Conservation (phyloP, 2,329 filamentous ascomycete genomes). For the Thielaviopsis cerberus region DNA sequence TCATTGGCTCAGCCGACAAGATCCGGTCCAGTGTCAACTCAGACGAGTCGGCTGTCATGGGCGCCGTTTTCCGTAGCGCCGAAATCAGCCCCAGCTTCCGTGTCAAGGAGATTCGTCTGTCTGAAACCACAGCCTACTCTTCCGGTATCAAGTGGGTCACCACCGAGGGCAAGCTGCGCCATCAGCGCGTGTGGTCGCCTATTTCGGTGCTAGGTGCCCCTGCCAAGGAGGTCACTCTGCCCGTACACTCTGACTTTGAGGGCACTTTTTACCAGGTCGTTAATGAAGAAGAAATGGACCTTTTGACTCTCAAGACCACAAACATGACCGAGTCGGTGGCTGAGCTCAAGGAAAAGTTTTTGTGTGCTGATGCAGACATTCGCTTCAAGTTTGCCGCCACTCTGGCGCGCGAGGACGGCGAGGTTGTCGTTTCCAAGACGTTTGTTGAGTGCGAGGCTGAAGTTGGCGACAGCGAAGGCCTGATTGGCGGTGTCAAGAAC, state of each 20-base stretch:
- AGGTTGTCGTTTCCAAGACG: constrained; percentile 61
- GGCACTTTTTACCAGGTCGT: constrained; percentile 65
- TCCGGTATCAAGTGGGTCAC: constrained; percentile 57
- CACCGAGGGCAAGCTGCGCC: constrained; percentile 49
- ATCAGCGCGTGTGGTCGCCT: constrained; percentile 69
- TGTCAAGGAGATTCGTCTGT: constrained; percentile 83
- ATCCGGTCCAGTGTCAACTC: constrained; percentile 88
- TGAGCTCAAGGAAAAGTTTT: constrained; percentile 58
- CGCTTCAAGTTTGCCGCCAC: constrained; percentile 62
- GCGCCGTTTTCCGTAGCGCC: constrained; percentile 84
- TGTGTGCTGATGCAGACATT: constrained; percentile 59
- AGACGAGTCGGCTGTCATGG: constrained; percentile 90
- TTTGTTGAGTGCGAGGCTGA: constrained; percentile 73
- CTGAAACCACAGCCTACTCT: constrained; percentile 58
- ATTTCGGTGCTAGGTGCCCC: constrained; percentile 56
- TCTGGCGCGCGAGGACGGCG: constrained; percentile 52
- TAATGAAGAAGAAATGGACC: constrained; percentile 36
- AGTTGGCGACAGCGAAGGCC: constrained; percentile 50
- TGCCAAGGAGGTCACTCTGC: constrained; percentile 69
- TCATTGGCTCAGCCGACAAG: constrained; percentile 55
- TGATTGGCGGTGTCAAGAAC: constrained; percentile 90
- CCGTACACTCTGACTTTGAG: constrained; percentile 63
- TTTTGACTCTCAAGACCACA: constrained; percentile 51
- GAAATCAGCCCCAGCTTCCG: constrained; percentile 86
- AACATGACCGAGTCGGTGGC: constrained; percentile 76